Evolutionary conservation across 1,284 basidiomycete species (phyloP).

Genomic region (Malassezia cuniculi): DNA sequence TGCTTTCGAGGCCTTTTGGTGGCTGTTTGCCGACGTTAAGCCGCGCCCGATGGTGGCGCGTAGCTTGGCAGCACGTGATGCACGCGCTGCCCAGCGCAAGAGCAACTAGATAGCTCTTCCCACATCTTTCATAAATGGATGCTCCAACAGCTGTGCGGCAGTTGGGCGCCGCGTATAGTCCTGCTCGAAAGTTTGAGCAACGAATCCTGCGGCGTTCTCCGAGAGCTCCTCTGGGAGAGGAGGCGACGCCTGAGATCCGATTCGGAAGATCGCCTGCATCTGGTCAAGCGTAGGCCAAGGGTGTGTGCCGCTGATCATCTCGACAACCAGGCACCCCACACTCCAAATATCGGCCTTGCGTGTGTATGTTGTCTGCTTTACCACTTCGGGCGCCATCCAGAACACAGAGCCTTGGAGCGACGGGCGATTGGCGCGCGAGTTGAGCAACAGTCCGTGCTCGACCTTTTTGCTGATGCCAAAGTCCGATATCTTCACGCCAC

Average conservation of each 20-base stretch:
- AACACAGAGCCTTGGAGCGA: slow-evolving; percentile 40
- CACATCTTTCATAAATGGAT: slow-evolving; percentile 27
- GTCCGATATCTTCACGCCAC: slow-evolving; percentile 94
- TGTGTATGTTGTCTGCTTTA: slow-evolving; percentile 87
- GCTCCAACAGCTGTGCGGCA: slow-evolving; percentile 30
- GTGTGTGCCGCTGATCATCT: slow-evolving; percentile 95
- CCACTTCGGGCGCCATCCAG: slow-evolving; percentile 67
- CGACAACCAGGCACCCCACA: slow-evolving; percentile 88
- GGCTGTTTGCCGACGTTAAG: slow-evolving; percentile 73
- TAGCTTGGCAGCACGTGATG: slow-evolving; percentile 1
- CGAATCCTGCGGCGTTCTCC: slow-evolving; percentile 26
- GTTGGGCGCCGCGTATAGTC: slow-evolving; percentile 30
- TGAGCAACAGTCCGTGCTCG: slow-evolving; percentile 54
- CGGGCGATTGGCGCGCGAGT: background rate
- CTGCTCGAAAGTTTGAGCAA: slow-evolving; percentile 35
- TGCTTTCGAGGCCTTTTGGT: slow-evolving; percentile 73
- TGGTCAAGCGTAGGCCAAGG: slow-evolving; percentile 96
- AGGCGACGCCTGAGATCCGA: slow-evolving; percentile 29
- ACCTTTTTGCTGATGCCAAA: slow-evolving; percentile 98
- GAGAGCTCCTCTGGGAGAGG: slow-evolving; percentile 37
- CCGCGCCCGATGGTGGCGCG: slow-evolving; percentile 67
- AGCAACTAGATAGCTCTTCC: background rate
- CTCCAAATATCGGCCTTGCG: slow-evolving; percentile 97
- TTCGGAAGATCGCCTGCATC: slow-evolving; percentile 53
- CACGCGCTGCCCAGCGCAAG: background rate